phyloP scores from a whole-genome alignment of 306 rosid genomes.

The Cajanus cajan region DNA sequence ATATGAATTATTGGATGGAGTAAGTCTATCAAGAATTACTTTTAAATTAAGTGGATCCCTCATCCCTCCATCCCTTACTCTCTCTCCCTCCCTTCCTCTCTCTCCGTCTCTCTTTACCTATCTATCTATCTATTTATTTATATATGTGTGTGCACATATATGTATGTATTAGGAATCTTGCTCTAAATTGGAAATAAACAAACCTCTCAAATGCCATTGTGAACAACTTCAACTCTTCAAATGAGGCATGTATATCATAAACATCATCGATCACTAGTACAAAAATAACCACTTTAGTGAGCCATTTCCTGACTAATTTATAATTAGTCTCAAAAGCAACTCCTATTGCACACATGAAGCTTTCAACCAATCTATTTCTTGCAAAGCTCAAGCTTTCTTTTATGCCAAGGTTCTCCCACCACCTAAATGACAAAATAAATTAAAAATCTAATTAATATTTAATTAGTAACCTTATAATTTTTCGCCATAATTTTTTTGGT shows the following conservation, averaged over 20 bases:
- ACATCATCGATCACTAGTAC: slow-evolving; percentile 54
- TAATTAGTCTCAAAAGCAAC: slow-evolving; percentile 41
- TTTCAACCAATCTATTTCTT: slow-evolving; percentile 66
- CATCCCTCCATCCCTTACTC: too few species aligned
- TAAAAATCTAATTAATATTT: too few species aligned
- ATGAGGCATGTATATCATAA: slow-evolving; percentile 58
- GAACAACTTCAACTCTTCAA: slow-evolving; percentile 55
- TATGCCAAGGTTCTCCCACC: slow-evolving; percentile 68
- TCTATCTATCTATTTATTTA: too few species aligned
- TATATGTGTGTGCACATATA: too few species aligned
- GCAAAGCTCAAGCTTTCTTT: slow-evolving; percentile 45
- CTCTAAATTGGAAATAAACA: background rate
- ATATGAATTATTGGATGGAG: too few species aligned
- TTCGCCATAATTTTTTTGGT: background rate
- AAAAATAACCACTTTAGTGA: slow-evolving; percentile 52
- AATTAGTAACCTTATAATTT: background rate
- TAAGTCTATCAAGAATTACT: too few species aligned
- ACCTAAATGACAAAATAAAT: slow-evolving; percentile 34
- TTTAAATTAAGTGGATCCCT: too few species aligned
- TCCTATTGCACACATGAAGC: slow-evolving; percentile 62
- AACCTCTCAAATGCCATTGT: slow-evolving; percentile 56
- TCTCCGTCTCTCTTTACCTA: too few species aligned
- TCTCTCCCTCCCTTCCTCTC: too few species aligned
- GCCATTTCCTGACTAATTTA: slow-evolving; percentile 52
- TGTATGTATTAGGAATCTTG: background rate